phyloP scores from a whole-genome alignment of 441 rosid species.

The Gossypium lobatum region DNA sequence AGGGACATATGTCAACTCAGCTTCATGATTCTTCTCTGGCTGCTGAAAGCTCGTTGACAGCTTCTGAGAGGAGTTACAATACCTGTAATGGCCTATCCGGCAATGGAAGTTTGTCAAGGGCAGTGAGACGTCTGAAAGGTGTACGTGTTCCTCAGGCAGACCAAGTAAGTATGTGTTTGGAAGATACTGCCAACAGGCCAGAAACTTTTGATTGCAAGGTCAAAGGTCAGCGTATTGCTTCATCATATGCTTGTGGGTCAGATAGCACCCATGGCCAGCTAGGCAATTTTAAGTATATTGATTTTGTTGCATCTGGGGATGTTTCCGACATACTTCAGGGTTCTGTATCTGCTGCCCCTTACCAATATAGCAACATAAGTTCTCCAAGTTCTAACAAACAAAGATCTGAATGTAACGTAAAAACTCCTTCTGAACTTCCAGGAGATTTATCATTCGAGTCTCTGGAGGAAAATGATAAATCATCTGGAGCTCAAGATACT shows the following conservation, averaged over 20 bases:
- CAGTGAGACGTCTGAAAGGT: constrained; percentile 21
- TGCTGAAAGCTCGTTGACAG: constrained; percentile 39
- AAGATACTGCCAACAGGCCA: constrained; percentile 20
- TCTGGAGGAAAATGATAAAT: constrained; percentile 21
- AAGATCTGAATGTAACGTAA: constrained; percentile 8
- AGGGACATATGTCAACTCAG: constrained; percentile 17
- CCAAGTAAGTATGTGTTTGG: constrained; percentile 15
- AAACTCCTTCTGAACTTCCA: constrained; percentile 11
- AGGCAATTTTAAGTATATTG: constrained; percentile 18
- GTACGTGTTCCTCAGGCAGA: constrained; percentile 20
- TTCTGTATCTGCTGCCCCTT: constrained; percentile 28
- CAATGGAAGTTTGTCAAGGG: constrained; percentile 25
- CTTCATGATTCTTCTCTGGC: constrained; percentile 27
- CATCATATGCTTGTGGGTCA: constrained; percentile 22
- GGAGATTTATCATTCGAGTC: constrained; percentile 23
- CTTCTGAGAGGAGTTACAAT: constrained; percentile 31
- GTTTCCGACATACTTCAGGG: constrained; percentile 19
- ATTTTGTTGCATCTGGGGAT: constrained; percentile 25
- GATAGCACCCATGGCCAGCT: constrained; percentile 26
- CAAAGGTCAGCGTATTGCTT: constrained; percentile 13
- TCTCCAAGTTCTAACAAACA: constrained; percentile 17
- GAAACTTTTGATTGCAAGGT: constrained; percentile 21
- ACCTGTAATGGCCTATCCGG: constrained; percentile 33
- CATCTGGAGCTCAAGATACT: constrained; percentile 15
- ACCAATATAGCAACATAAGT: constrained; percentile 29